Conservation (phyloP, 345 rosid genomes). For the Ricinus communis region DNA sequence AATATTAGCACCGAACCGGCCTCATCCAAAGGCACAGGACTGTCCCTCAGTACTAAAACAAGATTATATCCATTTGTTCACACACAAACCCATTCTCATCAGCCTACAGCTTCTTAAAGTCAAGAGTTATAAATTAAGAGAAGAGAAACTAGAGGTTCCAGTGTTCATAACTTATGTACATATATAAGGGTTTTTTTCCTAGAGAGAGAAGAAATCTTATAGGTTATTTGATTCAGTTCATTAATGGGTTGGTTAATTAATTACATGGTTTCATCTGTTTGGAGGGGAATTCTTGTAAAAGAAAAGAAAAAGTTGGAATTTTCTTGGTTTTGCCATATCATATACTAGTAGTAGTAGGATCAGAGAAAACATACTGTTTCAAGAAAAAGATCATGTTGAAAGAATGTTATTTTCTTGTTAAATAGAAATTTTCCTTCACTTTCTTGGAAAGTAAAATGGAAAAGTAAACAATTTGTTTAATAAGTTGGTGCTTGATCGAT, state of each 20-base stretch:
- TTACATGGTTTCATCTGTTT: not conserved
- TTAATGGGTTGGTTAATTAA: not conserved
- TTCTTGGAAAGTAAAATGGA: not conserved
- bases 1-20: conserved; percentile 1
- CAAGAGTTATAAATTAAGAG: not conserved
- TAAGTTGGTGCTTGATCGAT: not conserved
- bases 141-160: not conserved
- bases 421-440: not conserved
- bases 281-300: not conserved
- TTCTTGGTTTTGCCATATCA: too few relatives aligned
- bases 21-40: conserved; percentile 15
- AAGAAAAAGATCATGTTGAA: not conserved
- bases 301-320: not conserved
- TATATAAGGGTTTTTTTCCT: not conserved
- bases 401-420: not conserved
- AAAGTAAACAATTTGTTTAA: not conserved
- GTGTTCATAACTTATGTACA: not conserved
- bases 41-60: conserved; percentile 6
- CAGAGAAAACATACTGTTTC: not conserved
- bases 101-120: conserved; percentile 1
- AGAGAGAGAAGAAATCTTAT: not conserved
- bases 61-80: conserved; percentile 23
- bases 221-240: not conserved
- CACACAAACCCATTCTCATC: not conserved
- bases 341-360: too few relatives aligned